Conservation (phyloP, 1,139 yeast species). For the Diutina scorzettiae region DNA sequence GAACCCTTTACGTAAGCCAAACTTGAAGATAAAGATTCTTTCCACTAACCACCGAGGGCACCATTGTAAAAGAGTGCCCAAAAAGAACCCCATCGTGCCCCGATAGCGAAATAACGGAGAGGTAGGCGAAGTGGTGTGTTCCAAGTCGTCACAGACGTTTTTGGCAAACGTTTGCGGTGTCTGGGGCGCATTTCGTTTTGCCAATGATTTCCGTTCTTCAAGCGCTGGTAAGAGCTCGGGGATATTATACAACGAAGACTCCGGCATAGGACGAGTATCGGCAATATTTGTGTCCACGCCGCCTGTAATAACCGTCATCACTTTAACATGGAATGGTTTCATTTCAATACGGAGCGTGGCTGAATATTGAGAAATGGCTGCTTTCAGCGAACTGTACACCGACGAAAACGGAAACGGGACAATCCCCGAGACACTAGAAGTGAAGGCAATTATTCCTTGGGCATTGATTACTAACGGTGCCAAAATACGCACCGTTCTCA, state of each 20-base stretch:
- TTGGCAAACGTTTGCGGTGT: constrained; percentile 43
- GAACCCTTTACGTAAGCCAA: constrained; percentile 28
- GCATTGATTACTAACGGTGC: constrained; percentile 9
- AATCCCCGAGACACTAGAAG: constrained; percentile 9
- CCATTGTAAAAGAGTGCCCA: constrained; percentile 22
- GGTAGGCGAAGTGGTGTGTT: constrained; percentile 27
- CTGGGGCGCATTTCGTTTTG: constrained; percentile 49
- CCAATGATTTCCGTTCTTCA: constrained; percentile 45
- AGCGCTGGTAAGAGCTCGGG: constrained; percentile 41
- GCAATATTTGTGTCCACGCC: constrained; percentile 55
- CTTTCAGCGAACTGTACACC: constrained; percentile 9
- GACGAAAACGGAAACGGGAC: constrained; percentile 10
- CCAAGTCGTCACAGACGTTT: constrained; percentile 39
- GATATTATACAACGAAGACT: constrained; percentile 39
- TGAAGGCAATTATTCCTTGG: constrained; percentile 11
- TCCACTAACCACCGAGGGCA: constrained; percentile 43
- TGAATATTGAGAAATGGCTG: constrained; percentile 5
- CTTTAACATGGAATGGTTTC: constrained; percentile 63
- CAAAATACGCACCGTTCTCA: constrained; percentile 7
- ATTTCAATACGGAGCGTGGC: constrained; percentile 49
- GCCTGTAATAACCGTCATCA: constrained; percentile 51
- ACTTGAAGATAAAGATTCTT: constrained; percentile 30
- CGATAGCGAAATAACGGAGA: constrained; percentile 35
- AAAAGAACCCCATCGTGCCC: constrained; percentile 36
- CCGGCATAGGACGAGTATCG: constrained; percentile 41